A percentile compares a stretch with the other conserved stretches of the same genome.
These are phyloP conservation scores for Neofusicoccum umdonicola DNA, from an alignment of 2,329 filamentous ascomycete genomes.

Conservation along the genomic window DNA sequence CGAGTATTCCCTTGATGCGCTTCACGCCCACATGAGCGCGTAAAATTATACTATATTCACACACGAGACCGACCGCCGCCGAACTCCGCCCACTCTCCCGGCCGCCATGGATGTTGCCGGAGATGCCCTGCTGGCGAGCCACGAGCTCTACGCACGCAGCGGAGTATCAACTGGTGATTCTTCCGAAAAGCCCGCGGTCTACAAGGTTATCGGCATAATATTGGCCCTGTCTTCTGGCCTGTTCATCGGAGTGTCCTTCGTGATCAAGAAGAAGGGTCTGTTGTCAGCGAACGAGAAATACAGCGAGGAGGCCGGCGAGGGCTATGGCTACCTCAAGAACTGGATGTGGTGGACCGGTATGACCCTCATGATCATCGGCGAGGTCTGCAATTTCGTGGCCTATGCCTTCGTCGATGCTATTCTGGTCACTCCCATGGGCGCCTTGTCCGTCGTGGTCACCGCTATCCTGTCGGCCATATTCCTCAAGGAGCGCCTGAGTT, in stretches of 20 bases:
- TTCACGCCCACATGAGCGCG: background rate
- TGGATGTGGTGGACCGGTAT: slow-evolving; percentile 93
- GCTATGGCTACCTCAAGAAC: slow-evolving; percentile 96
- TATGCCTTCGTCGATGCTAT: slow-evolving; percentile 98
- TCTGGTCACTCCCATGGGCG: slow-evolving; percentile 82
- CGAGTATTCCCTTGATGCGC: background rate
- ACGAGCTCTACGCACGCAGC: slow-evolving; percentile 46
- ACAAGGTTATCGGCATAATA: slow-evolving; percentile 83
- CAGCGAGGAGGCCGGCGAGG: slow-evolving; percentile 91
- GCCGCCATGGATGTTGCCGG: slow-evolving; percentile 44
- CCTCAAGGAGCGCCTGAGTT: slow-evolving; percentile 89
- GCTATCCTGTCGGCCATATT: slow-evolving; percentile 92
- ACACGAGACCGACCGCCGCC: slow-evolving; percentile 19
- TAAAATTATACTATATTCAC: slow-evolving; percentile 16
- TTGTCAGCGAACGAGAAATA: slow-evolving; percentile 94
- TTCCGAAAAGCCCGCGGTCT: slow-evolving; percentile 51
- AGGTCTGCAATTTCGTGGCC: slow-evolving; percentile 95
- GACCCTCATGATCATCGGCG: slow-evolving; percentile 94
- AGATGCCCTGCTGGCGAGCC: slow-evolving; percentile 39
- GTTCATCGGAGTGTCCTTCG: slow-evolving; percentile 94
- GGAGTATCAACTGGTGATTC: slow-evolving; percentile 33
- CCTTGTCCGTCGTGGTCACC: slow-evolving; percentile 87
- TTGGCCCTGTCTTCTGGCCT: slow-evolving; percentile 82
- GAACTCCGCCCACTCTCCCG: slow-evolving; percentile 17
- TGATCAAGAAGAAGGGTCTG: slow-evolving; percentile 89